Evolutionary conservation across 352 stramenopile species (phyloP).

Genomic region (Pythium coloratum): DNA sequence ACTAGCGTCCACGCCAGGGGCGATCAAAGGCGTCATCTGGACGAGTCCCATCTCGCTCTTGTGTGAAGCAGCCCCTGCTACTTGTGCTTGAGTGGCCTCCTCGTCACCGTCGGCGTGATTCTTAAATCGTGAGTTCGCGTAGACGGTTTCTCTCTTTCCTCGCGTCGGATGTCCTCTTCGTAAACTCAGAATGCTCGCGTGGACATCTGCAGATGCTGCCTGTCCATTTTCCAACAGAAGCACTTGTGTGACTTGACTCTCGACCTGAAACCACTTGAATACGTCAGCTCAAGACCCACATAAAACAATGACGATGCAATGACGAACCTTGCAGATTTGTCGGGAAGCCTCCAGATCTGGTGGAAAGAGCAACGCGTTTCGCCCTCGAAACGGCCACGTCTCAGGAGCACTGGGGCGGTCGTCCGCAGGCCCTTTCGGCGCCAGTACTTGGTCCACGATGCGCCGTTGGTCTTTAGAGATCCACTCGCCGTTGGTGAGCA

Average conservation of each 20-base stretch:
- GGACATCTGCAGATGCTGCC: background rate
- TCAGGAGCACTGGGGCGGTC: constrained; percentile 63
- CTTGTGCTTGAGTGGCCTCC: background rate
- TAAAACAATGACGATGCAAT: background rate
- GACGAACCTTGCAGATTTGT: constrained; percentile 61
- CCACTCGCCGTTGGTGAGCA: constrained; percentile 71
- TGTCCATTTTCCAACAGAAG: constrained; percentile 48
- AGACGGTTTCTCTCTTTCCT: constrained; percentile 54
- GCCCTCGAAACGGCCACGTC: constrained; percentile 71
- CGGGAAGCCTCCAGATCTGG: constrained; percentile 58
- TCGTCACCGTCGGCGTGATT: background rate
- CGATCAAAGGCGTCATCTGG: constrained; percentile 79
- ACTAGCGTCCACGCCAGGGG: constrained; percentile 66
- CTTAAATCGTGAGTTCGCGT: constrained; percentile 74
- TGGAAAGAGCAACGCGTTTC: constrained; percentile 76
- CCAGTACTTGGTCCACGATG: constrained; percentile 52
- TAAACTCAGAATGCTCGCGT: background rate
- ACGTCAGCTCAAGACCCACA: background rate
- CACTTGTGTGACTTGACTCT: background rate
- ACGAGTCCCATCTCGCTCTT: constrained; percentile 38
- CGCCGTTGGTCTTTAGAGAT: constrained; percentile 65
- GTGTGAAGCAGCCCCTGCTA: background rate
- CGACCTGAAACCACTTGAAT: background rate
- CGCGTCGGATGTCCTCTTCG: constrained; percentile 30
- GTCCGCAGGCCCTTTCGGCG: constrained; percentile 48